phyloP scores from a whole-genome alignment of 192 early-diverging fungal species.

The Backusella parvicylindrica region DNA sequence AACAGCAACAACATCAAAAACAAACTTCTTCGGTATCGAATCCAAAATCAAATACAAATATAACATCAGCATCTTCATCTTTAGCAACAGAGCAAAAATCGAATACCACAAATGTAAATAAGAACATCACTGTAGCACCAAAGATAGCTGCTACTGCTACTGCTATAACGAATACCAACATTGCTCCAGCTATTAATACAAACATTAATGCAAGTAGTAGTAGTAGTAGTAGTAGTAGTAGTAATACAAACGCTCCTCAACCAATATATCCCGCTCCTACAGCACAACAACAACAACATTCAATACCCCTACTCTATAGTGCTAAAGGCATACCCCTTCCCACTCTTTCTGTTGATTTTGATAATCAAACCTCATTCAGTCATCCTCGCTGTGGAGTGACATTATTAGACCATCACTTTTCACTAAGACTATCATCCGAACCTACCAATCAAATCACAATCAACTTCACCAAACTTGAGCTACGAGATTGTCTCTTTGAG shows the following conservation, averaged over 20 bases:
- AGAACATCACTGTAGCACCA: background rate
- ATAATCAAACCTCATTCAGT: background rate
- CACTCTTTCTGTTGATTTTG: constrained; percentile 31
- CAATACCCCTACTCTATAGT: background rate
- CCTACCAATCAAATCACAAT: constrained; percentile 11
- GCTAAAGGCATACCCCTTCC: constrained; percentile 30
- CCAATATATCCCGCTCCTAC: background rate
- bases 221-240: background rate
- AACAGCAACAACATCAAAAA: background rate
- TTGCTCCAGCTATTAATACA: background rate
- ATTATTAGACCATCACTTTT: constrained; percentile 26
- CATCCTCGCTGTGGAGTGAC: constrained; percentile 35
- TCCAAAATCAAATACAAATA: background rate
- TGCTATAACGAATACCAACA: background rate
- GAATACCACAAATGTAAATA: background rate
- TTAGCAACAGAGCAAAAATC: background rate
- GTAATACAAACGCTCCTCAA: background rate
- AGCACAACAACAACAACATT: background rate
- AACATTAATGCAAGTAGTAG: background rate
- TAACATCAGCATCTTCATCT: background rate
- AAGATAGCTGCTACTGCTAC: background rate
- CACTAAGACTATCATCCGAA: constrained; percentile 24
- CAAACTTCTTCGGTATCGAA: background rate
- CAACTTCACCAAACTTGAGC: constrained; percentile 18
- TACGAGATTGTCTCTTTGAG: constrained; percentile 18